Base-by-base conservation (phyloP, 2,329 filamentous ascomycete species). In the Aspergillus sp. region DNA sequence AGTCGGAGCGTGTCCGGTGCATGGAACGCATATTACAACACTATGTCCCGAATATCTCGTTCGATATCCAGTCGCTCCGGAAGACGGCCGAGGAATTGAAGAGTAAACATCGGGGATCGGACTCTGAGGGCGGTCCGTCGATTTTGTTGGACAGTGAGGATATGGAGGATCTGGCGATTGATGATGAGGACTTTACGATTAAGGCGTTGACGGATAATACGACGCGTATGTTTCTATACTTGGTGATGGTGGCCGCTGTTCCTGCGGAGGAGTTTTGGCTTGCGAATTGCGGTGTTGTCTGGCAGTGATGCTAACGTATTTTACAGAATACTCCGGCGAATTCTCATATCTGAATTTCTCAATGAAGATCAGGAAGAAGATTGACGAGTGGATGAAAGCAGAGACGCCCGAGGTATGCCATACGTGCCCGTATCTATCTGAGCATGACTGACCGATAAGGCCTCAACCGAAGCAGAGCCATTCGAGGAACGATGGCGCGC, bases 1-100 rank as follows among this genome's bases (percentile, higher is more conserved):
- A 78, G 52, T 67, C 70, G 31, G 74, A 78, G 62, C 74, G 77
- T 11, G 68, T 76, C 41, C 73, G 69, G 43, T 76, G 72, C 60
- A 79, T 84, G 81, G 82, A 84, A 69, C 78, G 77, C 34, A 76
- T 84, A 45, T 71, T 84, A n/a, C 73, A 75, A 7, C 79, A 84
- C 59, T 82, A 80, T 65, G 72, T 79, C 45, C 81, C 81, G n/a
- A 76, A 80, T 49, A 73, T 80, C 62, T 74, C 73, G 25, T 75
- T 81, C 23, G 79, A 80, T 63, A 71, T 79, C 2, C 72, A 76
- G 28, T 79, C 76, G 5, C 71, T 84, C 43, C 78, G 78, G 38
- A 74, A 74, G 38, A 72, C 82, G 31, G 79, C 77, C 5, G 78
- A 82, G 25, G 76, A 81, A 13, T 67, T 83, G 7, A 77, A 81